A percentile compares a stretch with the other conserved stretches of the same genome.
Conservation (phyloP, 345 rosid genomes). For the Dipteronia sinensis region DNA sequence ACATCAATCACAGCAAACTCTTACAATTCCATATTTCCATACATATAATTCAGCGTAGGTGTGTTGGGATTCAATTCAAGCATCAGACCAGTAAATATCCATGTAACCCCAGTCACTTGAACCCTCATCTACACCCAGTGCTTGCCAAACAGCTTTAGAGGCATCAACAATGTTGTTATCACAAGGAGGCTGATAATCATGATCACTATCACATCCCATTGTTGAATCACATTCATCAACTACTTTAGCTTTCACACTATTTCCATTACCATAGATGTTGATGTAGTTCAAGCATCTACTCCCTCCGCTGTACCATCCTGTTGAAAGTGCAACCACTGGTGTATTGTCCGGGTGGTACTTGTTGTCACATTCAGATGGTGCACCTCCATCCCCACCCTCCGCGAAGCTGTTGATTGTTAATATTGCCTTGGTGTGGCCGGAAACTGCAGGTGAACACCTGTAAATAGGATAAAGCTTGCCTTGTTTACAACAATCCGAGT, state of each 20-base stretch:
- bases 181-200: slow-evolving; percentile 39
- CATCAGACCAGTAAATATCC: slow-evolving; percentile 26
- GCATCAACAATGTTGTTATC: slow-evolving; percentile 36
- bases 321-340: slow-evolving; percentile 34
- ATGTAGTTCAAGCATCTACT: slow-evolving; percentile 25
- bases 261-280: slow-evolving; percentile 29
- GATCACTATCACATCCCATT: slow-evolving; percentile 23
- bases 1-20: too few species aligned
- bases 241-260: slow-evolving; percentile 27
- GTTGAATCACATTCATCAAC: slow-evolving; percentile 41
- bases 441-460: slow-evolving; percentile 22
- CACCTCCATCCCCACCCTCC: slow-evolving; percentile 28
- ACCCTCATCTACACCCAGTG: slow-evolving; percentile 16
- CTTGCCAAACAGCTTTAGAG: slow-evolving; percentile 30
- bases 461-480: slow-evolving; percentile 22
- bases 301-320: slow-evolving; percentile 34
- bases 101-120: slow-evolving; percentile 15
- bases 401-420: slow-evolving; percentile 27
- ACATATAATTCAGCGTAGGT: too few species aligned
- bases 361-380: slow-evolving; percentile 33
- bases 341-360: slow-evolving; percentile 19
- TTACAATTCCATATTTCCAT: too few species aligned
- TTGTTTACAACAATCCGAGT: not conserved
- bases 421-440: slow-evolving; percentile 23
- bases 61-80: slow-evolving; percentile 7